A percentile compares a stretch with the other conserved stretches of the same genome.
These are phyloP conservation scores for Colletotrichum coccodes DNA, from an alignment of 2,329 filamentous ascomycete species.

Conservation along the genomic window DNA sequence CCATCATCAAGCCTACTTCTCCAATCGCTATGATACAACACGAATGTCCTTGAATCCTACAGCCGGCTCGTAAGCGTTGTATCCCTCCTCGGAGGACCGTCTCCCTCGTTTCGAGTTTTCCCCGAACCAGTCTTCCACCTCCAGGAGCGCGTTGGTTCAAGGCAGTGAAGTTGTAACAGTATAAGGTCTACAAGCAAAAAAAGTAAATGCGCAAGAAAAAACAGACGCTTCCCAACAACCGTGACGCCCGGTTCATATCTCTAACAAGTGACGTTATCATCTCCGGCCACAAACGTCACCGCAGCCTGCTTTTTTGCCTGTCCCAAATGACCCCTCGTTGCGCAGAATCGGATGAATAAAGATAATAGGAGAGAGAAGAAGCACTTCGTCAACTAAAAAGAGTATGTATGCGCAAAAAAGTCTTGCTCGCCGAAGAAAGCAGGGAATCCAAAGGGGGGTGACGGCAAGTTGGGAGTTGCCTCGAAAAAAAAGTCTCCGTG, in stretches of 20 bases:
- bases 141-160: conserved; percentile 12
- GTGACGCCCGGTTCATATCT: conserved; percentile 33
- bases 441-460: conserved; percentile 32
- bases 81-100: conserved; percentile 11
- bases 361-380: conserved; percentile 19
- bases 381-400: conserved; percentile 32
- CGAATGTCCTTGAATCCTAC: conserved; percentile 32
- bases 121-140: conserved; percentile 20
- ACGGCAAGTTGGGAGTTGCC: conserved; percentile 10
- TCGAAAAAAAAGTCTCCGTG: conserved; percentile 10
- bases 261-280: conserved; percentile 31
- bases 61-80: conserved; percentile 23
- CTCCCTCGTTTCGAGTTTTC: conserved; percentile 7
- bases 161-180: conserved; percentile 31
- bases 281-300: conserved; percentile 26
- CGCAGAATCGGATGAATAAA: conserved; percentile 23
- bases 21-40: conserved; percentile 35
- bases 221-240: conserved; percentile 32
- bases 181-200: conserved; percentile 31
- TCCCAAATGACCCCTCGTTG: conserved; percentile 25
- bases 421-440: conserved; percentile 33
- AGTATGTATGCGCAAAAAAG: conserved; percentile 33
- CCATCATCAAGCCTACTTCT: conserved; percentile 31
- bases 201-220: conserved; percentile 21
- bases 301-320: conserved; percentile 27